phyloP scores from a whole-genome alignment of 163 green algal genomes.

The Chlorella variabilis region DNA sequence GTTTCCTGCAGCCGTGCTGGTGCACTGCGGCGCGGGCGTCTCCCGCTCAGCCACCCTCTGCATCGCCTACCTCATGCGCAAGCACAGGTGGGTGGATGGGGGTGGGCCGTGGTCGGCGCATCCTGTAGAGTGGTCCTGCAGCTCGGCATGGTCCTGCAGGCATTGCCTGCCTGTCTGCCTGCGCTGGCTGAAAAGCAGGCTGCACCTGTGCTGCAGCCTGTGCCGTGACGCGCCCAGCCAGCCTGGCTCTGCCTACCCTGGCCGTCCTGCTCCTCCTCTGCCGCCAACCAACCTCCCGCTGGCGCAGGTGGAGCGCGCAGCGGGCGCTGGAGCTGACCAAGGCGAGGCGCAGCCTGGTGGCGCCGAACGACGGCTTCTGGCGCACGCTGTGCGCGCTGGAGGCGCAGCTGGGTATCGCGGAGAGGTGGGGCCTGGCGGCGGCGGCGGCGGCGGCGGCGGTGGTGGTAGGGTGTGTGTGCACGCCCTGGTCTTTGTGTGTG shows the following conservation, averaged over 20 bases:
- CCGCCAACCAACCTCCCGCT: too few species aligned
- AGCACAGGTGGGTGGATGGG: conserved; percentile 25
- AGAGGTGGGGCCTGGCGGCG: conserved; percentile 19
- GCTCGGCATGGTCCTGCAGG: too few species aligned
- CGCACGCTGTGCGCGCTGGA: conserved; percentile 77
- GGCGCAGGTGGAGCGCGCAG: conserved; percentile 15
- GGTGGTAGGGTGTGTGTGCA: neutral
- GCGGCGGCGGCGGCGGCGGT: neutral
- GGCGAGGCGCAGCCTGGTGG: conserved; percentile 57
- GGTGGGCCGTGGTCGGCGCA: too few species aligned
- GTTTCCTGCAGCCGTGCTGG: conserved; percentile 78
- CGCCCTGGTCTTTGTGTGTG: neutral
- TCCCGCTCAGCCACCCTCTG: conserved; percentile 75
- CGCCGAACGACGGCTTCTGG: conserved; percentile 87
- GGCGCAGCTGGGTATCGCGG: conserved; percentile 67
- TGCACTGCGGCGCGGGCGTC: conserved; percentile 88
- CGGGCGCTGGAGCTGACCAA: conserved; percentile 46
- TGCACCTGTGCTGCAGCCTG: too few species aligned
- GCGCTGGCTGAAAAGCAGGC: too few species aligned
- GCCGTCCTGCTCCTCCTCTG: too few species aligned
- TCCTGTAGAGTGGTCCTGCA: neutral
- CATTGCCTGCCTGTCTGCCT: too few species aligned
- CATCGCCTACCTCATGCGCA: conserved; percentile 86
- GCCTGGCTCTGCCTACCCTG: too few species aligned
- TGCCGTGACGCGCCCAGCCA: too few species aligned